A percentile compares a stretch with the other conserved stretches of the same genome.
Evolutionary conservation across 352 stramenopile genomes (phyloP).

Genomic region (Phytophthora melonis): DNA sequence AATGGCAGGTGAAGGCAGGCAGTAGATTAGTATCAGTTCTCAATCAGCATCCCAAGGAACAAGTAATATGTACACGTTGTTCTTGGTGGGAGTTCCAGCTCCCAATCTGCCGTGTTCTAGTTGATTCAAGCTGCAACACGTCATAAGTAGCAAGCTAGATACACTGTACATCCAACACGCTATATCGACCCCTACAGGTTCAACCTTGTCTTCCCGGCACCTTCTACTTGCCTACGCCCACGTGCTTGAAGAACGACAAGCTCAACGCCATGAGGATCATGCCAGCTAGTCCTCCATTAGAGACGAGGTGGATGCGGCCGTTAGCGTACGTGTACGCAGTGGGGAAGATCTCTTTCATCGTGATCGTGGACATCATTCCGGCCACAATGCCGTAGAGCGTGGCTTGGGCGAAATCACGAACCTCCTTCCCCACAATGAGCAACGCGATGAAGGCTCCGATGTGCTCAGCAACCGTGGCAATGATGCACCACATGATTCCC

Average conservation of each 20-base stretch:
- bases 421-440: slow-evolving; percentile 60
- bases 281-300: slow-evolving; percentile 79
- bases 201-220: not conserved
- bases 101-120: too few species aligned
- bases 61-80: too few species aligned
- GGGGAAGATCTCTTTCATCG: slow-evolving; percentile 91
- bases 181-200: not conserved
- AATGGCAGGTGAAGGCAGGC: too few species aligned
- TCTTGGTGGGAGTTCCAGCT: too few species aligned
- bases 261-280: slow-evolving; percentile 92
- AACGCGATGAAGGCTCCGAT: slow-evolving; percentile 91
- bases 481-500: slow-evolving; percentile 93
- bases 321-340: slow-evolving; percentile 92
- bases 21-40: too few species aligned
- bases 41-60: too few species aligned
- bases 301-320: slow-evolving; percentile 82
- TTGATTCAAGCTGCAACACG: too few species aligned
- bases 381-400: slow-evolving; percentile 92
- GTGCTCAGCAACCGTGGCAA: slow-evolving; percentile 92
- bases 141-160: too few species aligned
- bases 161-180: slow-evolving; percentile 1
- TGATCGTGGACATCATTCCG: slow-evolving; percentile 96
- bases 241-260: slow-evolving; percentile 88
- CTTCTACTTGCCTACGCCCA: slow-evolving; percentile 33
- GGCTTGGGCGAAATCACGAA: slow-evolving; percentile 58